A percentile compares a stretch with the other conserved stretches of the same genome.
Conservation (phyloP, 2,329 filamentous ascomycete genomes). For the Colletotrichum plurivorum region DNA sequence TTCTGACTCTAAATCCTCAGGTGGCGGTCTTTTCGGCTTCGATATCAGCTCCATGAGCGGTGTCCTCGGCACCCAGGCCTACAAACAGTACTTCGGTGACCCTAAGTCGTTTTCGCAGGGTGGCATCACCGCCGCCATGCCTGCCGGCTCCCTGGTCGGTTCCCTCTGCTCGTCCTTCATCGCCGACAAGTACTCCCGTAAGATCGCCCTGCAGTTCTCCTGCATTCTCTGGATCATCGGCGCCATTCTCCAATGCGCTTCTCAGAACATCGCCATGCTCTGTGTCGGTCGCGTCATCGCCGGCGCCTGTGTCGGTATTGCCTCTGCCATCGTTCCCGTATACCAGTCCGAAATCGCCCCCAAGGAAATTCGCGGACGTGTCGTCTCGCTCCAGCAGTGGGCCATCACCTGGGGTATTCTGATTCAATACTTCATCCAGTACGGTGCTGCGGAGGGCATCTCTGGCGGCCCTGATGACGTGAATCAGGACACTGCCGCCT, state of each 20-base stretch:
- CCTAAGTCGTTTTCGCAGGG: conserved; percentile 72
- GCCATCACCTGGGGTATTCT: conserved; percentile 80
- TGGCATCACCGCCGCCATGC: conserved; percentile 81
- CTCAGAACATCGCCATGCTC: conserved; percentile 79
- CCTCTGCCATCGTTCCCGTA: conserved; percentile 78
- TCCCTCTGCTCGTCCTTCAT: conserved; percentile 65
- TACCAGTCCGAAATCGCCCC: conserved; percentile 78
- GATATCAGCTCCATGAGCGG: conserved; percentile 83
- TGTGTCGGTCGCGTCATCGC: conserved; percentile 80
- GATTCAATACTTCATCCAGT: conserved; percentile 77
- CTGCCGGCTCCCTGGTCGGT: conserved; percentile 78
- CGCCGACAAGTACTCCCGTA: conserved; percentile 65
- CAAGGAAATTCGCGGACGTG: conserved; percentile 70
- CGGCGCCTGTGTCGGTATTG: conserved; percentile 81
- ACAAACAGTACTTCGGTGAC: conserved; percentile 80
- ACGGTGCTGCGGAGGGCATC: conserved; percentile 68
- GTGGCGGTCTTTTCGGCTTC: conserved; percentile 82
- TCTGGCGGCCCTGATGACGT: conserved; percentile 65
- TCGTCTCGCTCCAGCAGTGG: conserved; percentile 76
- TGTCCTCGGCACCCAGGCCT: conserved; percentile 76
- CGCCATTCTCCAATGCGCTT: conserved; percentile 69
- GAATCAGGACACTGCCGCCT: conserved; percentile 66
- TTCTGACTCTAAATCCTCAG: conserved; percentile 50
- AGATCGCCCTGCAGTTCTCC: conserved; percentile 63
- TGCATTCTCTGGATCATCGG: conserved; percentile 67